phyloP scores from a whole-genome alignment of 805 yeast genomes.

The Candida peoriensis region DNA sequence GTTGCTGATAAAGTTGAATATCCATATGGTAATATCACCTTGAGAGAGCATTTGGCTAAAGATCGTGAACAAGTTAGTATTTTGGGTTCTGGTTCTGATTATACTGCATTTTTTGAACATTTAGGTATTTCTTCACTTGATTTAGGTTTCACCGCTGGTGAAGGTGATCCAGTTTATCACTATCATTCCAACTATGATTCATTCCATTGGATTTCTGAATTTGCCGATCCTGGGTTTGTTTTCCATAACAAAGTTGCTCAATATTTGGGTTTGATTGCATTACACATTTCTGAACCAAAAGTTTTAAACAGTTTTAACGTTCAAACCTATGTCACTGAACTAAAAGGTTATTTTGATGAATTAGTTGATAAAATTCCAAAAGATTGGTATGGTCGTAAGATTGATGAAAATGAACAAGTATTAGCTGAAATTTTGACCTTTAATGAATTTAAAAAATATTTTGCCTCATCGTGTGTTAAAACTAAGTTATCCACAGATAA shows the following conservation, averaged over 20 bases:
- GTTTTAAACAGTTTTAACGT: constrained; percentile 35
- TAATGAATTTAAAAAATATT: too few species aligned
- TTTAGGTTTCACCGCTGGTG: constrained; percentile 43
- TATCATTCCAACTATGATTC: constrained; percentile 77
- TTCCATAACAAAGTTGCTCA: constrained; percentile 54
- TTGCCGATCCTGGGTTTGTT: constrained; percentile 58
- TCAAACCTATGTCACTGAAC: constrained; percentile 33
- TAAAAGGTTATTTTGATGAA: constrained; percentile 34
- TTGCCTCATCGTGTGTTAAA: constrained; percentile 4
- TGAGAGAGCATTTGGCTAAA: constrained; percentile 25
- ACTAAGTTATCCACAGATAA: too few species aligned
- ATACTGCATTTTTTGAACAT: constrained; percentile 54
- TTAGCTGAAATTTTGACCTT: constrained; percentile 35
- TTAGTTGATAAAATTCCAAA: constrained; percentile 33
- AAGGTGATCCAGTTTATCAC: constrained; percentile 58
- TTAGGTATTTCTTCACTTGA: constrained; percentile 59
- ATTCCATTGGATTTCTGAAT: constrained; percentile 60
- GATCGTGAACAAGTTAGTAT: constrained; percentile 34
- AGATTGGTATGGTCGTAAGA: constrained; percentile 46
- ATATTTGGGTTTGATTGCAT: constrained; percentile 43
- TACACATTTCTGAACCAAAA: constrained; percentile 45
- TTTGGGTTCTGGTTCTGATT: constrained; percentile 72
- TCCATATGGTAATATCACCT: constrained; percentile 30
- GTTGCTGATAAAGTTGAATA: constrained; percentile 40
- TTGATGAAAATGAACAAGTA: constrained; percentile 39